These are phyloP conservation scores for Tillandsia fasciculata DNA, from an alignment of 176 grass and related monocot genomes.

Conservation along the genomic window DNA sequence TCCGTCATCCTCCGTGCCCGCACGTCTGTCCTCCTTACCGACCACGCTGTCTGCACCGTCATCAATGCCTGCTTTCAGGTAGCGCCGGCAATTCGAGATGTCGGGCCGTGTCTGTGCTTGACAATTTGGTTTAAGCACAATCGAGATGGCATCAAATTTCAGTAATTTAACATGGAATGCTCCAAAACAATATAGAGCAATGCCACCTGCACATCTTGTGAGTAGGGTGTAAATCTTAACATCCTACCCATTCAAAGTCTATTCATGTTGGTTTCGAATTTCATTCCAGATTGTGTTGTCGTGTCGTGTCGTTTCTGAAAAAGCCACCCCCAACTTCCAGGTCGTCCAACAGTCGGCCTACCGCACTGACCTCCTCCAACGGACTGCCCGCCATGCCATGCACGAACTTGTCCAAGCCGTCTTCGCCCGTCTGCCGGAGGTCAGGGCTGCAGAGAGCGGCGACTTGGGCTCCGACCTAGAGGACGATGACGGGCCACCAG, in stretches of 20 bases:
- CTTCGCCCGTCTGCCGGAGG: conserved; percentile 54
- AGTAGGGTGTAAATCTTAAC: too few relatives aligned
- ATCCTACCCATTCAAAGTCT: too few relatives aligned
- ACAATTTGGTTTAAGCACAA: too few relatives aligned
- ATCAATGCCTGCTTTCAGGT: conserved; percentile 84
- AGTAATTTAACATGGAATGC: too few relatives aligned
- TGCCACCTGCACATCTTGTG: too few relatives aligned
- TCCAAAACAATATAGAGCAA: too few relatives aligned
- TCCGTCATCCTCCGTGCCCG: conserved; percentile 40
- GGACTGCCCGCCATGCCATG: conserved; percentile 65
- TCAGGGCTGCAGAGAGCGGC: conserved; percentile 12
- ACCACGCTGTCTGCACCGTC: conserved; percentile 63
- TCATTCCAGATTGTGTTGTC: too few relatives aligned
- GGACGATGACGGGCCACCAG: conserved; percentile 1
- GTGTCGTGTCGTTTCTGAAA: too few relatives aligned
- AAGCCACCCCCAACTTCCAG: conserved; percentile 2
- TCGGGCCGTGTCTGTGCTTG: too few relatives aligned
- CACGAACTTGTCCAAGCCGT: conserved; percentile 77
- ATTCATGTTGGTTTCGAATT: too few relatives aligned
- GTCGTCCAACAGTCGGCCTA: conserved; percentile 69
- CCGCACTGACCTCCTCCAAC: conserved; percentile 68
- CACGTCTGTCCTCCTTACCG: conserved; percentile 50
- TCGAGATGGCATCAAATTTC: too few relatives aligned
- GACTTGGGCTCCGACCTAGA: background rate
- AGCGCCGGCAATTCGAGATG: too few relatives aligned